phyloP scores from a whole-genome alignment of 2,329 filamentous ascomycete genomes.

The Trichoderma lentiforme region DNA sequence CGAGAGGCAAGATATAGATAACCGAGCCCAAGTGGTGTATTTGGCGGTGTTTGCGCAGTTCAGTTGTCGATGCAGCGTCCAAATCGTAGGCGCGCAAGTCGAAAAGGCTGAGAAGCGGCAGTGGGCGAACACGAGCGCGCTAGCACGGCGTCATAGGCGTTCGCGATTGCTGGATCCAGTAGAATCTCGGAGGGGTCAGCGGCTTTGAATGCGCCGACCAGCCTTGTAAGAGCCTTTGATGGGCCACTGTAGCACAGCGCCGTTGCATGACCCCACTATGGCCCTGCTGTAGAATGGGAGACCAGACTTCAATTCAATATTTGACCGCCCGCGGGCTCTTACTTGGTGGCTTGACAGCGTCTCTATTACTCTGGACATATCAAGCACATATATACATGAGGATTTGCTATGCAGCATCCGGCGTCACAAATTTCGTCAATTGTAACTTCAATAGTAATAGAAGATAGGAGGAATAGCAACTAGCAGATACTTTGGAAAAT shows the following conservation, averaged over 20 bases:
- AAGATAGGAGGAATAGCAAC: too few species aligned
- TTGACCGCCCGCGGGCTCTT: too few species aligned
- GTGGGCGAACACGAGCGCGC: conserved; percentile 5
- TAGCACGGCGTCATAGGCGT: conserved; percentile 6
- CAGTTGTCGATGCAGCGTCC: background rate
- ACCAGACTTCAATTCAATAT: too few species aligned
- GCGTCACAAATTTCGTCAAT: too few species aligned
- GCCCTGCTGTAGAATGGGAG: background rate
- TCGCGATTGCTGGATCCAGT: conserved; percentile 2
- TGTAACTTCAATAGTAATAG: too few species aligned
- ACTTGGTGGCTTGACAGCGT: too few species aligned
- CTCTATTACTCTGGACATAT: too few species aligned
- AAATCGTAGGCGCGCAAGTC: background rate
- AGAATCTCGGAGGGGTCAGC: conserved; percentile 1
- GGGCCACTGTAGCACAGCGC: background rate
- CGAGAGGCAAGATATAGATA: background rate
- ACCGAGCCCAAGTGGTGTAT: background rate
- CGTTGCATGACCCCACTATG: background rate
- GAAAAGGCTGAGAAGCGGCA: background rate
- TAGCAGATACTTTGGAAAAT: too few species aligned
- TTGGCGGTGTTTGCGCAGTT: background rate
- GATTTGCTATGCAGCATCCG: too few species aligned
- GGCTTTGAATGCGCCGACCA: background rate
- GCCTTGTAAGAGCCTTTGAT: background rate
- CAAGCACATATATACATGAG: too few species aligned